Conservation (phyloP, 371 early-diverging fungal species). For the Mucor racemosus region DNA sequence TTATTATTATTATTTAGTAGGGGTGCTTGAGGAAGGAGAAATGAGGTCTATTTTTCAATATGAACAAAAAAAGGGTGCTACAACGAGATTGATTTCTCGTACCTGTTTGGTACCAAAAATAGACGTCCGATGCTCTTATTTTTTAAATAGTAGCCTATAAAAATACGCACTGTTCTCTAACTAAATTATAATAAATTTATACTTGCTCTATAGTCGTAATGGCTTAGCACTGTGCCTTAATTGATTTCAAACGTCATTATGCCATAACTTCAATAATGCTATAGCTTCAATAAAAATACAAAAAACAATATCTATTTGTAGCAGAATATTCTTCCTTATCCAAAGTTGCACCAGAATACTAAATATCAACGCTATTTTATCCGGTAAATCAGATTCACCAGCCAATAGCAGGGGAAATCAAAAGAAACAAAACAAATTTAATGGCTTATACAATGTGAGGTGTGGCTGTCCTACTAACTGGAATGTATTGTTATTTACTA, state of each 20-base stretch:
- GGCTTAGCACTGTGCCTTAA: background rate
- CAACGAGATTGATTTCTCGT: conserved; percentile 28
- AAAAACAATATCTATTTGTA: background rate
- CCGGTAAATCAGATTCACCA: conserved; percentile 6
- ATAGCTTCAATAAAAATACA: background rate
- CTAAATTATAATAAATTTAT: background rate
- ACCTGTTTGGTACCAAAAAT: conserved; percentile 15
- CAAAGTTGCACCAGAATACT: conserved; percentile 1
- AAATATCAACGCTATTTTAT: background rate
- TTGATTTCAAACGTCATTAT: conserved; percentile 1
- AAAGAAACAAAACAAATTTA: background rate
- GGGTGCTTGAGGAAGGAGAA: conserved; percentile 6
- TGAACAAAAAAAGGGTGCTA: conserved; percentile 28
- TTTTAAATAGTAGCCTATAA: conserved; percentile 8
- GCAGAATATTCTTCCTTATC: conserved; percentile 1
- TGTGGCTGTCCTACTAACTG: background rate
- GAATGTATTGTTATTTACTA: background rate
- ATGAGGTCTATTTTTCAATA: conserved; percentile 27
- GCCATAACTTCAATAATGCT: background rate
- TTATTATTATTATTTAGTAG: conserved; percentile 11
- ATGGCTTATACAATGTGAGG: background rate
- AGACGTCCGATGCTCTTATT: conserved; percentile 1
- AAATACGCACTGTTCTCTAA: background rate
- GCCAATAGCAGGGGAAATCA: background rate
- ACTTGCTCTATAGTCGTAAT: background rate